Base-by-base conservation (phyloP, 75 land plant species). In the Pinus tabuliformis region DNA sequence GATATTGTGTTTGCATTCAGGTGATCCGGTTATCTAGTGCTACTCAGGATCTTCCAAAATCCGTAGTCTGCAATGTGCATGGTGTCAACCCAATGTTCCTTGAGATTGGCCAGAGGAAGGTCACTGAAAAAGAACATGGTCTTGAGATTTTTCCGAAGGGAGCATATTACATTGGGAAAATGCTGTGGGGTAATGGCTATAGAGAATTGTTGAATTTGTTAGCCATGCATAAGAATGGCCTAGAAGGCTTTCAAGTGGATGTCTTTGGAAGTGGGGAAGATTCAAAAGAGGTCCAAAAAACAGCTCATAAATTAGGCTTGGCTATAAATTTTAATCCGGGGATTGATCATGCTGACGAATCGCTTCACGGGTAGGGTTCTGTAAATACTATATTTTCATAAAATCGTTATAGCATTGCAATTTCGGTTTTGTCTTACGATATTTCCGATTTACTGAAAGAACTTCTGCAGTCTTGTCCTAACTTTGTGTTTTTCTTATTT, bases 161-260 rank as follows among this genome's bases (percentile, higher is more conserved):
- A 61, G 90, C 89, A 5, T 94, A 94, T 52, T 94, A 89, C 76
- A 93, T 94, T 56, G 97, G 97, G 18, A 94, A 94, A 74, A 94
- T 94, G 97, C 78, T 94, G 5, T 94, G 97, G 97, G 84, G 85
- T 73, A 94, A 94, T 80, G 97, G 97, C 36, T 94, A 94, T 70
- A 84, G 71, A 75, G 97, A 94, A 76, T 79, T 94, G 2, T 80
- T 94, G 24, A 72, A 94, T 73, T 81, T 94, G 21, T 88, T 93
- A 54, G 26, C 76, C 3, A 76, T 82, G 36, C 77, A 91, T 74
- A 90, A 94, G 61, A 77, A 86, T 17, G 85, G 88, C 26, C 78
- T 92, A 13, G 37, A 78, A 72, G 92, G 78, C 11, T 81, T 93
- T 20, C 83, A 89, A 58, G 78, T 93, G 81, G 96, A 93, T 79